Evolutionary conservation across 129 eudicot species (phyloP), one percentile per base, ranked within the genome.

Genomic region (Centrapalus pauciflorus): DNA sequence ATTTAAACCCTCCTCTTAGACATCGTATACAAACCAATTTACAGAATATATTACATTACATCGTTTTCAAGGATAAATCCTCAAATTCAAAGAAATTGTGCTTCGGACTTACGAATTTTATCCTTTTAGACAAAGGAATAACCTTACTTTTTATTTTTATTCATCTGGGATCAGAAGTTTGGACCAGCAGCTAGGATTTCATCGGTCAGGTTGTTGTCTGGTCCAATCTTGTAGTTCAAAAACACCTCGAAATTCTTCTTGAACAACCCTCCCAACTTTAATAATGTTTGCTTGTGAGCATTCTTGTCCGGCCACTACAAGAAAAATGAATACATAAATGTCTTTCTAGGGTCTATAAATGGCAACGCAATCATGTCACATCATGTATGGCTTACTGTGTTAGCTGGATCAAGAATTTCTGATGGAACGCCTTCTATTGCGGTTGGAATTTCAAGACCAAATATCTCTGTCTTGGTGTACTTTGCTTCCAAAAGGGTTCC

Each of bases 121-220:
- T n/a, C n/a, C n/a, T n/a, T n/a, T n/a, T n/a, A n/a, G n/a, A n/a
- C n/a, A n/a, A n/a, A n/a, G n/a, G n/a, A n/a, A n/a, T n/a, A n/a
- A n/a, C n/a, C n/a, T n/a, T n/a, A n/a, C n/a, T n/a, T n/a, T n/a
- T n/a, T n/a, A n/a, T n/a, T n/a, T n/a, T n/a, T n/a, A n/a, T n/a
- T n/a, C n/a, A n/a, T n/a, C n/a, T n/a, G n/a, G n/a, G n/a, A n/a
- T 86, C 76, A 94, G 70, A 89, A 89, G 6, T 20, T 64, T 1
- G 99, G 99, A 41, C 99, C 99, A 48, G 99, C 97, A 34, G 93
- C 87, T 14, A 94, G 74, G 46, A 94, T 94, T 75, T 89, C 95
- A 29, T 82, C 76, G 0, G 93, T 89, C 67, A 89, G 82, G 68
- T 86, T 82, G 80, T 64, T 77, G 45, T 93, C 95, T 70, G 76